These are phyloP conservation scores for Raffaelea arxii DNA, from an alignment of 2,329 filamentous ascomycete species.

Conservation along the genomic window DNA sequence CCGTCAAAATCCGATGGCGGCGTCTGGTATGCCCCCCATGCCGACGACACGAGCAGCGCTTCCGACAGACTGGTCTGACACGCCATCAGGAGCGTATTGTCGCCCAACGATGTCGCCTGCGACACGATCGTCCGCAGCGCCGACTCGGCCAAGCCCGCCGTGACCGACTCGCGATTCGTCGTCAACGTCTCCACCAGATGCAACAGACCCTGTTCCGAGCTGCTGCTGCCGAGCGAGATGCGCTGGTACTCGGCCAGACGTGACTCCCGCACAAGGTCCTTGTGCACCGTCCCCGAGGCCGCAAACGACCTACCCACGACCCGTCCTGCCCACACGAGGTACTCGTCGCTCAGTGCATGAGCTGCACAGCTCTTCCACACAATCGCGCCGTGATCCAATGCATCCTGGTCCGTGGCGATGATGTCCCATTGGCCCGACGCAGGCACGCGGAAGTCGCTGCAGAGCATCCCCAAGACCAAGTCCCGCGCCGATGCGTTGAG, in stretches of 20 bases:
- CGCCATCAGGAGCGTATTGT: constrained; percentile 37
- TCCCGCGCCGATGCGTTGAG: constrained; percentile 61
- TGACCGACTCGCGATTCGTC: constrained; percentile 43
- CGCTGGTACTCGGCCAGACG: constrained; percentile 39
- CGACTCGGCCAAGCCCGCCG: constrained; percentile 51
- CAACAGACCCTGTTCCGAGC: constrained; percentile 56
- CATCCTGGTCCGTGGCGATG: constrained; percentile 55
- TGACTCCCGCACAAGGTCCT: constrained; percentile 51
- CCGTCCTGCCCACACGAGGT: constrained; percentile 75
- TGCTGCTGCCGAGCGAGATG: constrained; percentile 31
- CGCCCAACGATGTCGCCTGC: constrained; percentile 35
- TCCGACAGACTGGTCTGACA: constrained; percentile 43
- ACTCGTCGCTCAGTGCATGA: constrained; percentile 54
- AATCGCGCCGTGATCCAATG: constrained; percentile 50
- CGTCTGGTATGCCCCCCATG: constrained; percentile 45
- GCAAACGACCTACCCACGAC: constrained; percentile 79
- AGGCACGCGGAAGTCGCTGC: constrained; percentile 60
- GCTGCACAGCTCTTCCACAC: constrained; percentile 69
- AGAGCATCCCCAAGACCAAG: constrained; percentile 63
- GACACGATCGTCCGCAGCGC: constrained; percentile 48
- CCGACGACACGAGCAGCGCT: constrained; percentile 41
- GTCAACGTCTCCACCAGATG: constrained; percentile 52
- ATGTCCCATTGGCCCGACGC: constrained; percentile 52
- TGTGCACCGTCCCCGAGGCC: constrained; percentile 58
- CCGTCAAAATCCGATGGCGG: constrained; percentile 41